Evolutionary conservation across 768 basidiomycete species (phyloP).

Genomic region (Melanogaster broomeanus): DNA sequence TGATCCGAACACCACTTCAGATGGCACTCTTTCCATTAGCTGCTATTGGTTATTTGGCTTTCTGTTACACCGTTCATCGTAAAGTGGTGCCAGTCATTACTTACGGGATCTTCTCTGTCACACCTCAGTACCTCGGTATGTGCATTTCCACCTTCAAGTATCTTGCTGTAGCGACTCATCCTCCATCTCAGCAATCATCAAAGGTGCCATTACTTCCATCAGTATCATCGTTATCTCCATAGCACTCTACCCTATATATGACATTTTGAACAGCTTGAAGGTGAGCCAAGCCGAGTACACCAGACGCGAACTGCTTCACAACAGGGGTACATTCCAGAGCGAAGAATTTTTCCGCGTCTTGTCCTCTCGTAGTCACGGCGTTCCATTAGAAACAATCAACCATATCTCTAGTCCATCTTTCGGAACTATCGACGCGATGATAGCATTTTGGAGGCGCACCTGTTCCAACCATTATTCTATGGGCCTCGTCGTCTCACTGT

Average conservation of each 20-base stretch:
- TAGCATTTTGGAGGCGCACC: slow-evolving; percentile 12
- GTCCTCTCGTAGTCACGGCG: slow-evolving; percentile 11
- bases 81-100: slow-evolving; percentile 26
- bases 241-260: slow-evolving; percentile 25
- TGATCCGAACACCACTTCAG: slow-evolving; percentile 5
- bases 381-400: slow-evolving; percentile 25
- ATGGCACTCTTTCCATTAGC: slow-evolving; percentile 25
- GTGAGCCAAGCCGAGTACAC: neutral
- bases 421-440: slow-evolving; percentile 12
- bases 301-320: neutral
- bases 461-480: slow-evolving; percentile 27
- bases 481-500: slow-evolving; percentile 16
- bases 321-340: slow-evolving; percentile 11
- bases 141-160: neutral
- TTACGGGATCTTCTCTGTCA: slow-evolving; percentile 20
- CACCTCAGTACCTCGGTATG: slow-evolving; percentile 23
- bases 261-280: slow-evolving; percentile 16
- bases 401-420: slow-evolving; percentile 24
- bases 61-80: slow-evolving; percentile 29
- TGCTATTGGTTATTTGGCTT: slow-evolving; percentile 29
- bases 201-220: slow-evolving; percentile 28
- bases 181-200: slow-evolving; percentile 21
- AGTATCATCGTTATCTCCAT: slow-evolving; percentile 30
- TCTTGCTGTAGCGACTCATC: neutral
- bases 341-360: slow-evolving; percentile 32